Base-by-base conservation (phyloP, 352 stramenopile genomes). In the Phytophthora pini region DNA sequence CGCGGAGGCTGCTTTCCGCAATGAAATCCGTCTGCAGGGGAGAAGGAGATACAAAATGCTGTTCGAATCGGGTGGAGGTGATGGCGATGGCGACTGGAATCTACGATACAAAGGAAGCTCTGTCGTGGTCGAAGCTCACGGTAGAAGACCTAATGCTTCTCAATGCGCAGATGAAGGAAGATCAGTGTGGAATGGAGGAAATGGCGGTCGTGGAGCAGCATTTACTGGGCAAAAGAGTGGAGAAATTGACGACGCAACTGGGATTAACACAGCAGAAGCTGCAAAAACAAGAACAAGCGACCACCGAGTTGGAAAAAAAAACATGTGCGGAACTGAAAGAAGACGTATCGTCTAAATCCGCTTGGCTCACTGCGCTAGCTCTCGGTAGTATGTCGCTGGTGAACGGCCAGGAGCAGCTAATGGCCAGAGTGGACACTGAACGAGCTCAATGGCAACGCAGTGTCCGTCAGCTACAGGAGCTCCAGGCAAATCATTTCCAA, bases 51-150 rank as follows among this genome's bases (percentile, higher is more conserved):
- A 13, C 26, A 26, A 17, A 31, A 12, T 27, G 40, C 60, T 3
- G 31, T 70, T 6, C 15, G 22, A 59, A 60, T 3, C 13, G 3
- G 13, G 61, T 70, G 48, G 61, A 65, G 47, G 13, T 70, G 9
- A 51, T 41, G 3, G 9, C 8, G 6, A 50, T n/a, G 7, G 9
- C 47, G 12, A 24, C 5, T 2, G 6, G 32, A 9, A 39, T 36
- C 24, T 22, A 60, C 10, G 13, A 6, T 4, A 29, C 31, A 15
- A 27, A 65, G 13, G 22, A 60, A 40, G 41, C 50, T 5, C 24
- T 70, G 17, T 6, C 10, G 5, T 50, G 47, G 61, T 41, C 13
- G 4, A 20, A 20, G 17, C 0, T 20, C 17, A 20, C 17, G 17
- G 17, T 24, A 31, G 8, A 26, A 26, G 24, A 26, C 4, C 24